Base-by-base conservation (phyloP, 805 yeast species). In the Nakazawaea wyomingensis region DNA sequence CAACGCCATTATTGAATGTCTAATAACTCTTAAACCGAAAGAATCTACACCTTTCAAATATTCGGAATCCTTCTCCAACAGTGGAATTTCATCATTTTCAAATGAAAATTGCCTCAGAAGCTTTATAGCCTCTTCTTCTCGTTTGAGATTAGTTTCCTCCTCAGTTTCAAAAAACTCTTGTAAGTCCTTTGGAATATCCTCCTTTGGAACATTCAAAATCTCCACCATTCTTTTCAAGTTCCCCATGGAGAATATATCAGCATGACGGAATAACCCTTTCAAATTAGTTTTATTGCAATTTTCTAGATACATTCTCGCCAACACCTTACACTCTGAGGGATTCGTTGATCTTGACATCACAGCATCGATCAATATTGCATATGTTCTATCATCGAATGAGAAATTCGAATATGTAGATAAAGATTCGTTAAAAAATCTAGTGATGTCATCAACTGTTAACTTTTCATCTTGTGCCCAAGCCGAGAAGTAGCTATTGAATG, bases 11-110 rank as follows among this genome's bases (percentile, higher is more conserved):
- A 89, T 67, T 3, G 91, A 76, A 52, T 85, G 86, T 57, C 91
- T 78, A 46, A 90, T 82, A 13, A 82, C 82, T 50, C 81, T 82
- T 64, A 89, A 72, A 10, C 93, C 95, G 47, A 79, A 76, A 0
- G 96, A 78, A 34, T 80, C 82, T 7, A 87, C 95, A 1, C 95
- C 71, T 37, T 64, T 62, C 38, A 90, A 69, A 13, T 66, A 66
- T 2, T 70, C 79, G 27, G 72, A 67, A 33, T 76, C 76, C 48
- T 82, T 85, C 2, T 71, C 72, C 11, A 86, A 55, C 0, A 76
- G 53, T 14, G 66, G 69, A 31, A 68, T 50, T 11, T 32, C 41
- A 30, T 31, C 29, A 11, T 27, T 37, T 19, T 32, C 40, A 16
- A 34, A 33, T 16, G 46, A 34, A 17, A 27, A 55, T 52, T 13